Evolutionary conservation across 2,329 filamentous ascomycete species (phyloP), one percentile per base, ranked within the genome.

Genomic region (Colletotrichum tamarilloi): DNA sequence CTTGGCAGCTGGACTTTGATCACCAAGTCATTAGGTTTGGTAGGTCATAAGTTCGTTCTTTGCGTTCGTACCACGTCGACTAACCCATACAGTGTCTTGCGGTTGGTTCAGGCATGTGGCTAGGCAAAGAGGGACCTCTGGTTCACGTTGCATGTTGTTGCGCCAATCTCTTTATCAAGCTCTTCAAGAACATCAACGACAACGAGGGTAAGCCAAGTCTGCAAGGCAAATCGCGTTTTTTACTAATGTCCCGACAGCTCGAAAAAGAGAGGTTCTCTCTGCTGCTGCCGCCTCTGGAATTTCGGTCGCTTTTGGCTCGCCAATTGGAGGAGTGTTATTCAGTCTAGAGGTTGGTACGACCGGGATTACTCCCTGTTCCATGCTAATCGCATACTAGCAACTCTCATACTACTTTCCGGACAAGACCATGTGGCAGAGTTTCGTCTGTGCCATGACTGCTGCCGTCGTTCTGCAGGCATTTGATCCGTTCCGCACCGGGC

Each of bases 381-480:
- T 11, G 4, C 76, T 77, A 58, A 78, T 69, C 14, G n/a, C 11
- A 7, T 35, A 5, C 28, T n/a, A 94, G 90, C 95, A 97, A 88
- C 87, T 98, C 3, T 97, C 95, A 1, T 98, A 98, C 82, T 98
- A 98, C 82, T 98, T 98, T 77, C 96, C 97, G 0, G 96, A 98
- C 84, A 98, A 98, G 83, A 98, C 97, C 11, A 98, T 99, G 97
- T 99, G 97, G 97, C 97, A 98, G 82, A 98, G 95, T 79, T 99
- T 99, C 80, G 97, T 99, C 53, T 98, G 97, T 79, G 97, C 97
- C 80, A 98, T 98, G 95, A 94, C 97, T n/a, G 97, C 95, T 19
- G 96, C 97, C 22, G 94, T 98, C 49, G 95, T 95, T 16, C 87
- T 99, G 5, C 96, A 98, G 82, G 94, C 94, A 5, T 90, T 98